These are phyloP conservation scores for Lactifluus rugatus DNA, from an alignment of 768 basidiomycete genomes.

Conservation along the genomic window DNA sequence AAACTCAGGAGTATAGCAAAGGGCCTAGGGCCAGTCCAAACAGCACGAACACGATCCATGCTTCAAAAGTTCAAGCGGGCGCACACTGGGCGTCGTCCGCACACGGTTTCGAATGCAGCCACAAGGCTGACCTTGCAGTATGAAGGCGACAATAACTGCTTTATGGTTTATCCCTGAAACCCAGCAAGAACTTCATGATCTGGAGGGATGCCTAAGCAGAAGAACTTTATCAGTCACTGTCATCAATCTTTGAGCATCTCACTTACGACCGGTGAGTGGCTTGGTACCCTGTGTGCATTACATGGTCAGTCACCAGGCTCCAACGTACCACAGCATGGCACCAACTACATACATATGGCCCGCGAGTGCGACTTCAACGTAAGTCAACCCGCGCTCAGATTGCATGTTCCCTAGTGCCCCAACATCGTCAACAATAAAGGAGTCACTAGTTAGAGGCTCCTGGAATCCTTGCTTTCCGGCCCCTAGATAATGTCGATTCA, in stretches of 20 bases:
- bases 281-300: not conserved
- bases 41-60: too few relatives aligned
- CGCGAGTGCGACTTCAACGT: conserved; percentile 53
- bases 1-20: too few relatives aligned
- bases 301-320: not conserved
- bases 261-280: conserved; percentile 17
- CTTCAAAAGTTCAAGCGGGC: too few relatives aligned
- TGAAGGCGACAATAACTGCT: too few relatives aligned
- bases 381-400: conserved; percentile 58
- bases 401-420: conserved; percentile 59
- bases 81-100: too few relatives aligned
- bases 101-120: too few relatives aligned
- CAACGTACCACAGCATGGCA: not conserved
- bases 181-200: too few relatives aligned
- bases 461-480: conserved; percentile 65
- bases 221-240: not conserved
- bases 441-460: conserved; percentile 52
- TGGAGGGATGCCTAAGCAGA: not conserved
- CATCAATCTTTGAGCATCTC: not conserved
- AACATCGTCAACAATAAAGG: conserved; percentile 60
- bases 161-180: too few relatives aligned
- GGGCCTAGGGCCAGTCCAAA: too few relatives aligned
- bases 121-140: too few relatives aligned
- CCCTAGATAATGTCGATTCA: conserved; percentile 32
- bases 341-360: conserved; percentile 62